Base-by-base conservation (phyloP, 179 eudicot species). In the Pouteria campechiana region DNA sequence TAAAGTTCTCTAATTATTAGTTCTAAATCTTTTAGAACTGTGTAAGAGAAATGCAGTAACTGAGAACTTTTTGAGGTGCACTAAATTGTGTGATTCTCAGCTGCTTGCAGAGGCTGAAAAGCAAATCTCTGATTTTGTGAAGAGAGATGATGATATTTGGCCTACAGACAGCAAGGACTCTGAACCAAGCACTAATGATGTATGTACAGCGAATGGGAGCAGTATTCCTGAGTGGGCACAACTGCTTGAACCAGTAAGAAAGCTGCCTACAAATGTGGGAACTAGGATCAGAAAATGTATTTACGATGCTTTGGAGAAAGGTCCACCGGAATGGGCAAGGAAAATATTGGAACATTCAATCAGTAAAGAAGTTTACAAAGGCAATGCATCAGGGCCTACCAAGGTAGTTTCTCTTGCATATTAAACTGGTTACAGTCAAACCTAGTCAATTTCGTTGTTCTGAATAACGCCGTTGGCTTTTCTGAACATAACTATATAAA, bases 381-480 rank as follows among this genome's bases (percentile, higher is more conserved):
- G 96, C 39, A 90, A 86, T 65, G 96, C 96, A 41, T 87, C 92
- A 32, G 98, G 98, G 14, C 98, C 96, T 32, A 90, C 98, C 13
- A 90, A 90, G 96, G 98, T 90, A 62, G 45, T 51, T 34, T 40
- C 41, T 17, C 23, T 12, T 21, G 41, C 13, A 31, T 47, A 3
- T 7, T 16, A 2, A 17, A n/a, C n/a, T n/a, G n/a, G n/a, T n/a
- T n/a, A n/a, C n/a, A n/a, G n/a, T n/a, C n/a, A n/a, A n/a, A n/a
- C n/a, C n/a, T n/a, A n/a, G n/a, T n/a, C n/a, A n/a, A n/a, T n/a
- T n/a, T n/a, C n/a, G n/a, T n/a, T n/a, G n/a, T n/a, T n/a, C n/a
- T n/a, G n/a, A n/a, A n/a, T n/a, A n/a, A n/a, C n/a, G n/a, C n/a
- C n/a, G n/a, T n/a, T n/a, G n/a, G n/a, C n/a, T n/a, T n/a, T n/a